A percentile compares a stretch with the other conserved stretches of the same genome.
Evolutionary conservation across 2,329 filamentous ascomycete genomes (phyloP).

Genomic region (Chrysoporthe deuterocubensis): DNA sequence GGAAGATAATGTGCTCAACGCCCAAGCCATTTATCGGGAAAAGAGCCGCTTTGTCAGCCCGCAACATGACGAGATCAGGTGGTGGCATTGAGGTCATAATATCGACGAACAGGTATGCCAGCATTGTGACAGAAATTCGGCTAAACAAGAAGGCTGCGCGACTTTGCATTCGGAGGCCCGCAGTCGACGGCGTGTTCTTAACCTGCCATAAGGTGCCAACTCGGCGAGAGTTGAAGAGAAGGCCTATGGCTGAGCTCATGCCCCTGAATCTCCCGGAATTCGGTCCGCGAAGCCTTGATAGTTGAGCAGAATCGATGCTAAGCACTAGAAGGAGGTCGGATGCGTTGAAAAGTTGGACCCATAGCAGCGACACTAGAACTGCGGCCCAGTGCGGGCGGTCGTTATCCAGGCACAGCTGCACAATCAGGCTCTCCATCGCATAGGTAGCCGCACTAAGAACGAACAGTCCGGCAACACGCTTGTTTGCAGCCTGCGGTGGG

Average conservation of each 20-base stretch:
- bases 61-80: neutral
- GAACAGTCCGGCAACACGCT: too few relatives aligned
- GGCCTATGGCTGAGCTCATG: neutral
- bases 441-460: too few relatives aligned
- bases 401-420: too few relatives aligned
- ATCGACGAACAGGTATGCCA: neutral
- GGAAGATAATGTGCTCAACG: neutral
- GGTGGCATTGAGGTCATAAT: neutral
- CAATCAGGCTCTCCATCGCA: too few relatives aligned
- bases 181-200: neutral
- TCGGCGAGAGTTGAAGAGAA: neutral
- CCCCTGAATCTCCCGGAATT: neutral
- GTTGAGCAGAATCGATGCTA: neutral
- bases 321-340: neutral
- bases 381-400: too few relatives aligned
- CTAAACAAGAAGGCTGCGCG: neutral
- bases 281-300: neutral
- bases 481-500: too few relatives aligned
- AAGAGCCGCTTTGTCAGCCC: neutral
- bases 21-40: neutral
- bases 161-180: neutral
- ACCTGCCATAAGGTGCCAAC: neutral
- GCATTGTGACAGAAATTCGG: neutral
- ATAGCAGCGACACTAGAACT: too few relatives aligned
- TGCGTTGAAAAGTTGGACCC: neutral